A percentile compares a stretch with the other conserved stretches of the same genome.
Evolutionary conservation across 2,329 filamentous ascomycete species (phyloP).

Genomic region (Tolypocladium tropicale): DNA sequence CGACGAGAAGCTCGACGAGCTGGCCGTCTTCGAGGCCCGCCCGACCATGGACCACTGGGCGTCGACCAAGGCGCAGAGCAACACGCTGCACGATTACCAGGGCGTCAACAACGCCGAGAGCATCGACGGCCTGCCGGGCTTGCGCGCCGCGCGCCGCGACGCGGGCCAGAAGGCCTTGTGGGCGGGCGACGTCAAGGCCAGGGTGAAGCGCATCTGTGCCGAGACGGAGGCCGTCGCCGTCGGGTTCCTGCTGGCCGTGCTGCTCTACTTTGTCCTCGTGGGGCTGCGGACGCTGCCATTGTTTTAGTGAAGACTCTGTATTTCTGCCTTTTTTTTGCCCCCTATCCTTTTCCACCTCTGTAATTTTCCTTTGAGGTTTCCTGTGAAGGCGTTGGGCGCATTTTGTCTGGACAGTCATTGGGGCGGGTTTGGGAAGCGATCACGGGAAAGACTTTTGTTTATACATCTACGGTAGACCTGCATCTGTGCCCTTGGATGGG

Average conservation of each 20-base stretch:
- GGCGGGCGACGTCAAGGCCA: slow-evolving; percentile 25
- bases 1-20: slow-evolving; percentile 19
- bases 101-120: slow-evolving; percentile 41
- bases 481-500: not conserved
- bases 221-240: slow-evolving; percentile 21
- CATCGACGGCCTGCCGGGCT: slow-evolving; percentile 49
- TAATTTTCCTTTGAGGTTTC: not conserved
- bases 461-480: not conserved
- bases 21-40: slow-evolving; percentile 39
- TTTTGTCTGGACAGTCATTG: not conserved
- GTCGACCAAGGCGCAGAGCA: slow-evolving; percentile 34
- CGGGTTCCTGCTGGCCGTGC: slow-evolving; percentile 20
- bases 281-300: slow-evolving; percentile 1
- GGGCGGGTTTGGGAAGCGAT: not conserved
- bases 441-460: not conserved
- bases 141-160: slow-evolving; percentile 40
- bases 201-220: slow-evolving; percentile 12
- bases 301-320: not conserved
- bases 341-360: no score
- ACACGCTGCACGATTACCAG: slow-evolving; percentile 45
- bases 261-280: slow-evolving; percentile 14
- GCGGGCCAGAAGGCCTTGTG: slow-evolving; percentile 33
- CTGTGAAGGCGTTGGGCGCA: not conserved
- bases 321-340: not conserved
- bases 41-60: slow-evolving; percentile 45